Evolutionary conservation across 2,329 filamentous ascomycete species (phyloP).

Genomic region (Alternaria tenuissima): DNA sequence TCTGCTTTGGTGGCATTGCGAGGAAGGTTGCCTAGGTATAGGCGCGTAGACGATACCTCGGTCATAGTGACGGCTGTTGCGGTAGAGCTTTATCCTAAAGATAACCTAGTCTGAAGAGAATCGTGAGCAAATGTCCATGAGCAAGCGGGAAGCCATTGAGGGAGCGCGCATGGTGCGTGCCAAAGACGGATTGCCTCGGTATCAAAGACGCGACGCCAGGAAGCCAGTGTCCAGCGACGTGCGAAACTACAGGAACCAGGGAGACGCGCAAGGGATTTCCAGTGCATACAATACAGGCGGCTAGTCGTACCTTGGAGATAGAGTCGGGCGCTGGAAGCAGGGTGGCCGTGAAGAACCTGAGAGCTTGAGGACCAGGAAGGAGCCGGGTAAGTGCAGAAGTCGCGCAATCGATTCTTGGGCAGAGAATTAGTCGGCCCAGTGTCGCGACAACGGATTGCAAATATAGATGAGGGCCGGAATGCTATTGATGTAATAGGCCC

Average conservation of each 20-base stretch:
- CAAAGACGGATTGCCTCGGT: constrained; percentile 24
- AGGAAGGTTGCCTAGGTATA: constrained; percentile 97
- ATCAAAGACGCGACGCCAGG: constrained; percentile 25
- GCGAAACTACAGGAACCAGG: constrained; percentile 37
- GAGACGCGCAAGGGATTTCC: constrained; percentile 29
- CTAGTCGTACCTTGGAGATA: constrained; percentile 41
- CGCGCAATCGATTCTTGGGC: constrained; percentile 12
- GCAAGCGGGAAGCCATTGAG: constrained; percentile 33
- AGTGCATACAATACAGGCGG: constrained; percentile 33
- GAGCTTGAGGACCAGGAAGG: constrained; percentile 28
- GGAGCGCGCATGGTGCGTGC: constrained; percentile 34
- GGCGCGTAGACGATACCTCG: constrained; percentile 92
- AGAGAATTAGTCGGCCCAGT: constrained; percentile 22
- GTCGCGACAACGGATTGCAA: constrained; percentile 21
- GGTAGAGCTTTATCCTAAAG: constrained; percentile 24
- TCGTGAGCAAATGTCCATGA: constrained; percentile 45
- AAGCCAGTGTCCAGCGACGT: constrained; percentile 35
- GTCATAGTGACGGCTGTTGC: constrained; percentile 62
- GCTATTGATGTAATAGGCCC: constrained; percentile 30
- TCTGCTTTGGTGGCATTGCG: constrained; percentile 97
- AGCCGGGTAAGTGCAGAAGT: constrained; percentile 20
- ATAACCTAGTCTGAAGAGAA: constrained; percentile 45
- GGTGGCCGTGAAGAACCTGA: constrained; percentile 31
- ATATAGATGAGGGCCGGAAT: constrained; percentile 32
- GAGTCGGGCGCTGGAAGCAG: constrained; percentile 25